Evolutionary conservation across 805 yeast genomes (phyloP).

Genomic region (Candida chilensis): DNA sequence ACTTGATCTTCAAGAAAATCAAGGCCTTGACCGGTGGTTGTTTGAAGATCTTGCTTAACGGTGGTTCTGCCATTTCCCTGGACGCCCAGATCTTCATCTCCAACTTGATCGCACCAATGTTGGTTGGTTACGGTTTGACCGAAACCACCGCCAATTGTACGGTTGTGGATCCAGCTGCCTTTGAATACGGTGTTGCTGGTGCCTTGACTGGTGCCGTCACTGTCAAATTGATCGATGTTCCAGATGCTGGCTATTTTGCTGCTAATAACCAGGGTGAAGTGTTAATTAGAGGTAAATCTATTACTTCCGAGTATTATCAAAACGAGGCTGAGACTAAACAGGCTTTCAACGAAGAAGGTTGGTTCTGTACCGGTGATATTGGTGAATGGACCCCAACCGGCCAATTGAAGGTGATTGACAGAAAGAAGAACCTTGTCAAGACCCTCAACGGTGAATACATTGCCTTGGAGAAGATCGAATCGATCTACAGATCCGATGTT

Average conservation of each 20-base stretch:
- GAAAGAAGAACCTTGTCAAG: conserved; percentile 93
- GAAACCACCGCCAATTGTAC: conserved; percentile 91
- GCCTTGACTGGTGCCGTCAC: conserved; percentile 76
- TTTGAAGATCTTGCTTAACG: conserved; percentile 65
- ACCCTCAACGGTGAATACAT: conserved; percentile 96
- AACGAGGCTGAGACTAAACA: conserved; percentile 73
- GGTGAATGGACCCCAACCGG: conserved; percentile 88
- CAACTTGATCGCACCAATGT: conserved; percentile 72
- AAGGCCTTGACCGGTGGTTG: conserved; percentile 94
- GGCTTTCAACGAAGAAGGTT: conserved; percentile 74
- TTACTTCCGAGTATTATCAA: conserved; percentile 70
- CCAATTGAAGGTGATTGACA: conserved; percentile 76
- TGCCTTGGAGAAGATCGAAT: conserved; percentile 91
- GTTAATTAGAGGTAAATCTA: conserved; percentile 65
- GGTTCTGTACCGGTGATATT: conserved; percentile 97
- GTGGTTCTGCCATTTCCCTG: conserved; percentile 83
- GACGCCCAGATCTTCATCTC: conserved; percentile 79
- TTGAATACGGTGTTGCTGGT: conserved; percentile 76
- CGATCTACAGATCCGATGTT: conserved; percentile 78
- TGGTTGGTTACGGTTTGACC: conserved; percentile 93
- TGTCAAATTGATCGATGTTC: conserved; percentile 82
- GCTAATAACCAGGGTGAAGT: conserved; percentile 92
- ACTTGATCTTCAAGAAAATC: conserved; percentile 73
- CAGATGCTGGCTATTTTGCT: conserved; percentile 86
- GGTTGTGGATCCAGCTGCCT: conserved; percentile 52